Evolutionary conservation across 2,329 filamentous ascomycete species (phyloP).

Genomic region (Tolypocladium pustulatum): DNA sequence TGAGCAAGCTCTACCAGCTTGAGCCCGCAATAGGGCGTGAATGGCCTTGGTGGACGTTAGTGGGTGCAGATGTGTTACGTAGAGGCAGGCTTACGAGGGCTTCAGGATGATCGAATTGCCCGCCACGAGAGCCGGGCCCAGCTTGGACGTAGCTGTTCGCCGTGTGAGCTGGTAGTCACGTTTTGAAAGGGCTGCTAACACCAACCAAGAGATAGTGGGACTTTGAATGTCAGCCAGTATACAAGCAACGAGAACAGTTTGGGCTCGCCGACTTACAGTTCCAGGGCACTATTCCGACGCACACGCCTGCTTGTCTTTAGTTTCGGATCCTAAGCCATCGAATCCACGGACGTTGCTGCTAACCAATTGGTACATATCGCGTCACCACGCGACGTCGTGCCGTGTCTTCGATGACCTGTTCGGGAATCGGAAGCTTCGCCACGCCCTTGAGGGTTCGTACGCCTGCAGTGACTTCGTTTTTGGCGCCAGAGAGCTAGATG

Average conservation of each 20-base stretch:
- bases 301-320: neutral
- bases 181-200: neutral
- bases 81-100: neutral
- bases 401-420: neutral
- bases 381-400: neutral
- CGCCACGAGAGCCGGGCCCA: neutral
- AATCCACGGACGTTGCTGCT: neutral
- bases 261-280: neutral
- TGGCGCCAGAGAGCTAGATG: neutral
- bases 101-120: neutral
- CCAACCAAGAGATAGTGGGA: neutral
- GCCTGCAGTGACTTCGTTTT: neutral
- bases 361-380: neutral
- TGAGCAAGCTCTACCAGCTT: neutral
- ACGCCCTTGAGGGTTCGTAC: neutral
- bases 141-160: neutral
- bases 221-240: neutral
- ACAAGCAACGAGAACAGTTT: neutral
- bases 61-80: neutral
- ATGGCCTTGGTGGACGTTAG: neutral
- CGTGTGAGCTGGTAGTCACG: neutral
- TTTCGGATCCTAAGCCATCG: neutral
- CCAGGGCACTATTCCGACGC: neutral
- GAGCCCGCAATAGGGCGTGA: neutral
- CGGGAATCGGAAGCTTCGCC: neutral